Evolutionary conservation across 805 yeast species (phyloP).

Genomic region (Isabelozyma pseudorhagii): DNA sequence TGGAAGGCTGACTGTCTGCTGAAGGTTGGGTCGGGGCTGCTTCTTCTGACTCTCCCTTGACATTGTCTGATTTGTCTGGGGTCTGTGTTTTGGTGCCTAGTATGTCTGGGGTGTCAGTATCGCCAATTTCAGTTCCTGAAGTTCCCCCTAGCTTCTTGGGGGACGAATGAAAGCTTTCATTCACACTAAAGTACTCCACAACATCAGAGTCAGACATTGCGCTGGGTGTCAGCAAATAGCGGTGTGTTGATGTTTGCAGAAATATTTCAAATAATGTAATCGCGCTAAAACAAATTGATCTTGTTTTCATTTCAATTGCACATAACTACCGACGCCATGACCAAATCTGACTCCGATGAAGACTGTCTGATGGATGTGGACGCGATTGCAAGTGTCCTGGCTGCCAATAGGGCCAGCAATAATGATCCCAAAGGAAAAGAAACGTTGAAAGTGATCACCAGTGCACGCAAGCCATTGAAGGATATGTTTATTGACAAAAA

Average conservation of each 20-base stretch:
- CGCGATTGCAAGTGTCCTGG: not conserved
- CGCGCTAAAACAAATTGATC: not conserved
- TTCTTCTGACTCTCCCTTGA: not conserved
- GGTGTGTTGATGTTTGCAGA: not conserved
- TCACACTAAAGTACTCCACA: constrained; percentile 1
- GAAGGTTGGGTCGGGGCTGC: too few species aligned
- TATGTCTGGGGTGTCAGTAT: too few species aligned
- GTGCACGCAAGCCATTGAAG: not conserved
- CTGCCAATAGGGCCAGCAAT: not conserved
- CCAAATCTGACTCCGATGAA: not conserved
- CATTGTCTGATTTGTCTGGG: not conserved
- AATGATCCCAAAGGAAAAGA: not conserved
- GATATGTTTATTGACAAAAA: not conserved
- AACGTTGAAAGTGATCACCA: not conserved
- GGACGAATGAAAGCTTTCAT: constrained; percentile 1
- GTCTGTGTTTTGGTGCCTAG: too few species aligned
- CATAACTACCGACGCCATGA: not conserved
- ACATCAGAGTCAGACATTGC: not conserved
- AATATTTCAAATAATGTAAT: not conserved
- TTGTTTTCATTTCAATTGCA: not conserved
- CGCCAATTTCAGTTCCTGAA: too few species aligned
- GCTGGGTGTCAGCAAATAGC: not conserved
- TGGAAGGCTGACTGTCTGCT: not conserved
- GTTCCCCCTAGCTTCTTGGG: not conserved
- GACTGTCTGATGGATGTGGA: not conserved